Base-by-base conservation (phyloP, 768 basidiomycete genomes). In the Boletus sp. region DNA sequence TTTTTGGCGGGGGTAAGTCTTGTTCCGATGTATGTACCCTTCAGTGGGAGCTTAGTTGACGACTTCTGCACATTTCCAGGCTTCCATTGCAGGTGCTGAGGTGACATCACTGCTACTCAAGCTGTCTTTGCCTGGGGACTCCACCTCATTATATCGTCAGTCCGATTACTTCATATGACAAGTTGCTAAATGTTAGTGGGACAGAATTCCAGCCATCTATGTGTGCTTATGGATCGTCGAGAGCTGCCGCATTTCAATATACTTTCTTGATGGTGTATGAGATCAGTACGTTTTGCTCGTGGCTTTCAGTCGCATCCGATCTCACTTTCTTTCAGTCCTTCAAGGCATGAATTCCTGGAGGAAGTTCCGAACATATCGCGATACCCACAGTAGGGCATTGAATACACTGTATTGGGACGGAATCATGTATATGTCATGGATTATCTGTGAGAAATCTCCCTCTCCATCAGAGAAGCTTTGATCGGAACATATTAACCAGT, bases 331-430 rank as follows among this genome's bases (percentile, higher is more conserved):
- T 35, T n/a, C 10, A 69, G 66, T 69, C 18, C 67, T 67, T 55
- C 66, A 69, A 42, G 17, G 61, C 28, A 61, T 69, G 61, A 64
- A 46, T 57, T 41, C 61, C 6, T 70, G 66, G 68, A 61, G 56
- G 39, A 65, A 57, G 46, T 65, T 69, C 30, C 33, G 56, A 45
- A 61, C 59, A 8, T 69, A 70, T 47, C 66, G 68, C n/a, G 8
- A 52, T 18, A 0, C 60, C 14, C 50, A 10, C 6, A 68, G 66
- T 49, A 57, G 50, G 39, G 17, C 56, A 2, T 40, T 70, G 46
- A 64, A 52, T 39, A 70, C 64, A 9, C 41, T 68, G 2, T 69
- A 69, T 42, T 63, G 65, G 69, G 69, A 66, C 3, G 68, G 67
- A 8, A 67, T 70, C 40, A 18, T 58, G 50, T 69, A 70, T 17